Evolutionary conservation across 106 monocot species (phyloP), one percentile per base, ranked within the genome.

Genomic region (Alisma plantagoaquatica): DNA sequence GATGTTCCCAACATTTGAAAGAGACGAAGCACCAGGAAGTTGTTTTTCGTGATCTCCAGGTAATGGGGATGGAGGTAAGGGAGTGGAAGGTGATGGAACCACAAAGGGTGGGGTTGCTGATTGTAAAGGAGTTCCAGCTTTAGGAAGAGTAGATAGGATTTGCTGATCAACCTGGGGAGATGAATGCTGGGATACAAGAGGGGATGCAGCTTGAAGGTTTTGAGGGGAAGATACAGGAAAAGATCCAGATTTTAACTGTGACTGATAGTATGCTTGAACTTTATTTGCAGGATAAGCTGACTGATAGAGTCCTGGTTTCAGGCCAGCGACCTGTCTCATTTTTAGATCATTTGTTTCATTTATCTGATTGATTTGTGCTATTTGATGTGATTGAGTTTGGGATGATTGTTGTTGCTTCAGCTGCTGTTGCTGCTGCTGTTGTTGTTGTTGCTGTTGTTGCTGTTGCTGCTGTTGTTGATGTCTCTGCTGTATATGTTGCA

Each of bases 111-210:
- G 83, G 54, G 51, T 78, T 31, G 68, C 41, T 54, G 75, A 70
- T 70, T 82, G 98, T 41, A 79, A 47, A 53, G 83, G 81, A 25
- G 81, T 79, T 60, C 78, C 78, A 57, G 69, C 27, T 75, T 98
- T 98, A 47, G 82, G 20, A 66, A 76, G 57, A 41, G 76, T 65
- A 18, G 84, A 67, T 56, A 82, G 31, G 45, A 28, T 46, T 48
- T 81, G 84, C 60, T 84, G 91, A 64, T 96, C 89, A 46, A 85
- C 49, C 61, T 89, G 89, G 70, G 96, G 84, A 29, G 96, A 89
- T 46, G 83, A 96, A 60, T 84, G 75, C 60, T 89, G 89, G 42
- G 96, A 96, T 56, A 98, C 72, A 62, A 87, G 90, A 35, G 96
- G 96, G 2, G 96, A 89, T 57, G 81, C 73, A 35, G 70, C 78